These are phyloP conservation scores for Wickerhamiella spandovensis DNA, from an alignment of 805 yeast genomes.

Conservation along the genomic window DNA sequence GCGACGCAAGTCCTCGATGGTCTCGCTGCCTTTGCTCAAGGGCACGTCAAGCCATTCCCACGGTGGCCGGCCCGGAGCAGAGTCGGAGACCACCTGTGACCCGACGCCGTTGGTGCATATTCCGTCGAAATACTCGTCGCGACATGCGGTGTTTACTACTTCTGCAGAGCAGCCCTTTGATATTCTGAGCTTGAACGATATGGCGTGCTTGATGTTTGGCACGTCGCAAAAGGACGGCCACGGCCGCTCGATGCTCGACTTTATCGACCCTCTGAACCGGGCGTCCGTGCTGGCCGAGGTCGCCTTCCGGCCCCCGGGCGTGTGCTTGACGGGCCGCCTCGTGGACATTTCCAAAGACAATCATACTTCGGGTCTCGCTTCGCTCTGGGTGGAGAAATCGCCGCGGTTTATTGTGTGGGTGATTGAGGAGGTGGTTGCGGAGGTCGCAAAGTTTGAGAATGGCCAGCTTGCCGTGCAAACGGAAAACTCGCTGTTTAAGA, in stretches of 20 bases:
- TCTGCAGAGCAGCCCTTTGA: constrained; percentile 62
- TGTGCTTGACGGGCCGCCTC: constrained; percentile 46
- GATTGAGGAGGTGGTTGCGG: constrained; percentile 58
- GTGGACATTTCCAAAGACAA: constrained; percentile 66
- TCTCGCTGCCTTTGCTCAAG: constrained; percentile 7
- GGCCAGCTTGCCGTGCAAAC: constrained; percentile 25
- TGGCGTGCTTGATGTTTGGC: constrained; percentile 81
- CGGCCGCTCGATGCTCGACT: constrained; percentile 54
- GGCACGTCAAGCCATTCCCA: background rate
- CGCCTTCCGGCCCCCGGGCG: background rate
- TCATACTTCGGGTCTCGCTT: constrained; percentile 62
- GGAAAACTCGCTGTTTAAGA: constrained; percentile 38
- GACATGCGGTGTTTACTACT: constrained; percentile 77
- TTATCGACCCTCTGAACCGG: constrained; percentile 25
- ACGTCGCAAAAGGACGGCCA: constrained; percentile 51
- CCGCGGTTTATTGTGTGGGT: constrained; percentile 64
- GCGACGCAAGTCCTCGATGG: constrained; percentile 10
- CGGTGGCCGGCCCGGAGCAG: background rate
- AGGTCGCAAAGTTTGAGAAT: constrained; percentile 31
- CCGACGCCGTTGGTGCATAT: constrained; percentile 39
- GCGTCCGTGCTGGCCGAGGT: constrained; percentile 3
- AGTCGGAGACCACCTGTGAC: constrained; percentile 20
- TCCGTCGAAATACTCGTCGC: constrained; percentile 49
- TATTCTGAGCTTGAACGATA: constrained; percentile 73
- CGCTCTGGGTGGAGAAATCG: constrained; percentile 73